Conservation (phyloP, 208 protist genomes). For the Trypanosoma boissoni region DNA sequence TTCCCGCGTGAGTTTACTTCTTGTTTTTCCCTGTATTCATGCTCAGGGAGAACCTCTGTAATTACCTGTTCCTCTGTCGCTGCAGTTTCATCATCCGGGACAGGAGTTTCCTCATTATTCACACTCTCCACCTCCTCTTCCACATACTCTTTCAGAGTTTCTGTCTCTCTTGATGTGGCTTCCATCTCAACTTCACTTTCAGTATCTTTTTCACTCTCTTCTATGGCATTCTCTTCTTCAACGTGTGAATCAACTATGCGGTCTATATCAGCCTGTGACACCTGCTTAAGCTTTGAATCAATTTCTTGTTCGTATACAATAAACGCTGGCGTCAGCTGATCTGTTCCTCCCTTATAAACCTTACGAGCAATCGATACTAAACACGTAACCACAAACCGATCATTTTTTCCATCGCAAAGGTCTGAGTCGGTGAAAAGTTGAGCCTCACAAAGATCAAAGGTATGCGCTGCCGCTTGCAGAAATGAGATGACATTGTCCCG, state of each 20-base stretch:
- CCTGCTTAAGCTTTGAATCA: constrained; percentile 24
- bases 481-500: constrained; percentile 76
- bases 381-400: constrained; percentile 75
- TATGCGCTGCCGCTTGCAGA: constrained; percentile 32
- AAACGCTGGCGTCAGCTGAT: constrained; percentile 34
- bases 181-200: not conserved
- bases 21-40: not conserved
- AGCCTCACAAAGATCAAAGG: constrained; percentile 47
- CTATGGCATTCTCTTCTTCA: constrained; percentile 2
- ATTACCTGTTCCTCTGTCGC: not conserved
- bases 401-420: constrained; percentile 69
- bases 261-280: constrained; percentile 39
- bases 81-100: not conserved
- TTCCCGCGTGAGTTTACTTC: not conserved
- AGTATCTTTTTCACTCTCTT: constrained; percentile 1
- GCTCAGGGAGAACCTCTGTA: not conserved
- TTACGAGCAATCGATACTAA: constrained; percentile 65
- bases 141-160: too few relatives aligned
- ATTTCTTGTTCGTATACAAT: constrained; percentile 68
- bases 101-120: not conserved
- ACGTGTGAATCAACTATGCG: not conserved
- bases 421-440: constrained; percentile 76
- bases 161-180: too few relatives aligned
- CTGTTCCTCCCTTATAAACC: constrained; percentile 42
- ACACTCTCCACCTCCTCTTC: constrained; percentile 14